phyloP scores from a whole-genome alignment of 1,284 basidiomycete species.

The Vanrija sp. region DNA sequence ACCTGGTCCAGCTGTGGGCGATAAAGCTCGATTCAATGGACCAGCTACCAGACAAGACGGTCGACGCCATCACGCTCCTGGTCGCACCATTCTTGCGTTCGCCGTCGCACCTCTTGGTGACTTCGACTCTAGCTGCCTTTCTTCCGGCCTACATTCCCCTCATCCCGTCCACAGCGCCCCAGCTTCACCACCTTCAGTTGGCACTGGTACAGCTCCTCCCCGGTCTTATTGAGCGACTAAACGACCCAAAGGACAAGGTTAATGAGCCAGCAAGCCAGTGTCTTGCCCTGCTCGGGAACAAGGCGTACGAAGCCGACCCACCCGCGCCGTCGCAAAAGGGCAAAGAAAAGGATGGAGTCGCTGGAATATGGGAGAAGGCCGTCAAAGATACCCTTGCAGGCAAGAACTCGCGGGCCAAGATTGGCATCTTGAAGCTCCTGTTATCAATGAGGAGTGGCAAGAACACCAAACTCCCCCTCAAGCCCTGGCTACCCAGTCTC shows the following conservation, averaged over 20 bases:
- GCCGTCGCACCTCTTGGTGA: constrained; percentile 35
- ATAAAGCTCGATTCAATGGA: constrained; percentile 35
- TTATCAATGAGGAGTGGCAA: constrained; percentile 66
- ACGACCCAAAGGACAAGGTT: constrained; percentile 45
- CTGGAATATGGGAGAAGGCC: constrained; percentile 70
- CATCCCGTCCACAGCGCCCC: constrained; percentile 16
- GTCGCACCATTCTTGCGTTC: constrained; percentile 35
- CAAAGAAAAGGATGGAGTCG: constrained; percentile 70
- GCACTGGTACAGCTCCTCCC: constrained; percentile 35
- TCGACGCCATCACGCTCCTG: constrained; percentile 39
- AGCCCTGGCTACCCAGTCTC: constrained; percentile 72
- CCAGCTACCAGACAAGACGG: constrained; percentile 29
- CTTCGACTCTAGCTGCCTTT: constrained; percentile 35
- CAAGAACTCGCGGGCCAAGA: constrained; percentile 67
- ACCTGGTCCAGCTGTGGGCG: constrained; percentile 43
- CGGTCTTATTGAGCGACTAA: constrained; percentile 37
- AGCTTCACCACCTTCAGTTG: constrained; percentile 27
- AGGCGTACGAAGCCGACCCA: constrained; percentile 26
- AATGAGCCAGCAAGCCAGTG: constrained; percentile 28
- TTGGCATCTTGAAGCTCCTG: constrained; percentile 42
- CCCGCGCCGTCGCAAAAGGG: constrained; percentile 48
- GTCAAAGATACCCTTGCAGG: constrained; percentile 67
- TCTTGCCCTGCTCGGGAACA: constrained; percentile 29
- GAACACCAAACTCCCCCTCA: constrained; percentile 70
- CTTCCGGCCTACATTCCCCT: constrained; percentile 42